These are phyloP conservation scores for Lobulomyces angularis DNA, from an alignment of 192 early-diverging fungal species.

Conservation along the genomic window DNA sequence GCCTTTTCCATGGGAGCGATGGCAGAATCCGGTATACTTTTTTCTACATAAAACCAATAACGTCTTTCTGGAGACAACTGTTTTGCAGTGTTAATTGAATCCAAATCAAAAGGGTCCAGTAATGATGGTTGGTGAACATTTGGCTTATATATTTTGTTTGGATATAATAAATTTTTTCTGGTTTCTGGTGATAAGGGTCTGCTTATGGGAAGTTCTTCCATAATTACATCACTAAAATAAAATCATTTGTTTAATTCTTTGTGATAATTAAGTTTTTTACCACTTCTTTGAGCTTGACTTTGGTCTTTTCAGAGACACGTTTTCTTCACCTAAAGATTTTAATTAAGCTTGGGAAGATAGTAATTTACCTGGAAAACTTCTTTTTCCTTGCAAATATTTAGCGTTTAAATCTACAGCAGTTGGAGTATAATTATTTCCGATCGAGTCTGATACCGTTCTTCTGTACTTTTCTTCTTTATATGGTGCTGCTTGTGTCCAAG, in stretches of 20 bases:
- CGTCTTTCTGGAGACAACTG: constrained; percentile 38
- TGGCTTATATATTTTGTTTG: constrained; percentile 7
- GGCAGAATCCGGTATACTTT: constrained; percentile 21
- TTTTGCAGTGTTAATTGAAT: constrained; percentile 30
- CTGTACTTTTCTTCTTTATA: constrained; percentile 45
- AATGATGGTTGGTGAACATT: constrained; percentile 7
- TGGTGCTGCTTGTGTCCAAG: constrained; percentile 45
- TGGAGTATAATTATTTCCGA: constrained; percentile 49
- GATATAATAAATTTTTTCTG: constrained; percentile 7
- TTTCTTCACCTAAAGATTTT: neutral
- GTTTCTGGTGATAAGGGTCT: constrained; percentile 32
- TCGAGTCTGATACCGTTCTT: constrained; percentile 42
- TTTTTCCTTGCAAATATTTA: constrained; percentile 19
- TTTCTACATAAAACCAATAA: constrained; percentile 41
- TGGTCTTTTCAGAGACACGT: neutral
- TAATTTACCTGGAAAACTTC: neutral
- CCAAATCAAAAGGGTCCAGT: constrained; percentile 41
- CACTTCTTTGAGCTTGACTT: constrained; percentile 3
- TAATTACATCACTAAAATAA: neutral
- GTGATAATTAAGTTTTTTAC: neutral
- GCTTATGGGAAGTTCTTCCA: neutral
- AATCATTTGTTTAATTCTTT: constrained; percentile 3
- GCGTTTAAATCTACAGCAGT: constrained; percentile 26
- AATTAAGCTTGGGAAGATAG: neutral
- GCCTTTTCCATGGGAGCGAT: constrained; percentile 28